phyloP scores from a whole-genome alignment of 129 eudicot species.

The Flaveria trinervia region DNA sequence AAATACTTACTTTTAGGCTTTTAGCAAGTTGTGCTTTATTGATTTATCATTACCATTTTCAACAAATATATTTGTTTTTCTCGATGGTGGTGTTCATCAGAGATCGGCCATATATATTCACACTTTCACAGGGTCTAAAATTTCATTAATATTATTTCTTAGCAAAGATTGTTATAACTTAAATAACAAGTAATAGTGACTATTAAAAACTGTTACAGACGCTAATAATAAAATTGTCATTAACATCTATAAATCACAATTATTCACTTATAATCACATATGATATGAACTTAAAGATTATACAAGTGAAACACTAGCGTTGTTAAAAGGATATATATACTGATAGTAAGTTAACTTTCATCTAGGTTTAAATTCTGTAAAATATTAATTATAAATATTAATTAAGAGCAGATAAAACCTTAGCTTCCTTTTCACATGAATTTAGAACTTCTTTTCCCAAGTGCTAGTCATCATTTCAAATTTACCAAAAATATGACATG shows the following conservation, averaged over 20 bases:
- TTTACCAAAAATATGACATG: conserved; percentile 33
- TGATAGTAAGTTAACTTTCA: too few species aligned
- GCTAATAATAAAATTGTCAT: too few species aligned
- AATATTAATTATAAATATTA: background rate
- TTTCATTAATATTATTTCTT: background rate
- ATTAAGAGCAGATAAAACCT: background rate
- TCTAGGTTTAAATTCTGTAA: too few species aligned
- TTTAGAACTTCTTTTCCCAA: conserved; percentile 27
- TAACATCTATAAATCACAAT: too few species aligned
- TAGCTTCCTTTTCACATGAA: conserved; percentile 8
- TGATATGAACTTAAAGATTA: too few species aligned
- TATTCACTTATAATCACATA: too few species aligned
- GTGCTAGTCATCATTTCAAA: conserved; percentile 38
- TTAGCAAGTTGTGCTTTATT: conserved; percentile 2
- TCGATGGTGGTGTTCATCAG: background rate
- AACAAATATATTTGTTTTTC: background rate
- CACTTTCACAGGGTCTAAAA: background rate
- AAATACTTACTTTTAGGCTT: conserved; percentile 3
- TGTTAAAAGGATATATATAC: too few species aligned
- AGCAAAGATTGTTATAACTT: background rate
- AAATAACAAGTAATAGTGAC: background rate
- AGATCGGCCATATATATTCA: conserved; percentile 4
- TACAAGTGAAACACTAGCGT: too few species aligned
- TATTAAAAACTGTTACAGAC: background rate
- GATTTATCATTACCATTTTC: background rate